Percentiles rank a stretch among this genome's conserved stretches.
Conservation (phyloP, 768 basidiomycete genomes). For the Boletus rubescentipes region DNA sequence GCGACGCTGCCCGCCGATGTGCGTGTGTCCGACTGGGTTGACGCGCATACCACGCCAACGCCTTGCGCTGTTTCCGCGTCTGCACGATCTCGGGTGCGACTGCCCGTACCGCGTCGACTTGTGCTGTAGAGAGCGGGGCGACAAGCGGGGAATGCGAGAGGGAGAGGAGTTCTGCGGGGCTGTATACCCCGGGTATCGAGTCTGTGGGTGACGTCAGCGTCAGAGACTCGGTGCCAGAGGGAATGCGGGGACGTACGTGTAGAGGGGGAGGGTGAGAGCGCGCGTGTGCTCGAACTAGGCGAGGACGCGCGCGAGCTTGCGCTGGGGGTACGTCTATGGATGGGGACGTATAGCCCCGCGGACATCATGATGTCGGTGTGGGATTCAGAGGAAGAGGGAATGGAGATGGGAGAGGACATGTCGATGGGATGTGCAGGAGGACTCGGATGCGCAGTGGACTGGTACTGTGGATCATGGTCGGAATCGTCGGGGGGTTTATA, state of each 20-base stretch:
- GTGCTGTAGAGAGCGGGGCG: constrained; percentile 1
- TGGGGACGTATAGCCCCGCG: constrained; percentile 37
- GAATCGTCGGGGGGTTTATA: background rate
- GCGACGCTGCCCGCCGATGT: background rate
- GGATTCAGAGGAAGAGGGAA: constrained; percentile 3
- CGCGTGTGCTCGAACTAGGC: constrained; percentile 11
- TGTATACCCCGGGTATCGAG: constrained; percentile 20
- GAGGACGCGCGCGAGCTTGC: constrained; percentile 6
- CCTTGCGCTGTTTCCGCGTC: constrained; percentile 27
- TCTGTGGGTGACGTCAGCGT: background rate
- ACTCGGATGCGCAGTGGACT: too few relatives aligned
- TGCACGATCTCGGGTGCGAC: constrained; percentile 29
- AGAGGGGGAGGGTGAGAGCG: background rate
- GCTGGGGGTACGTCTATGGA: constrained; percentile 36
- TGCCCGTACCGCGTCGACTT: constrained; percentile 11
- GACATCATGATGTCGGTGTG: background rate
- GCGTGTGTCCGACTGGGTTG: background rate
- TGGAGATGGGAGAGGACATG: constrained; percentile 28
- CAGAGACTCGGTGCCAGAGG: background rate
- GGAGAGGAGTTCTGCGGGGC: constrained; percentile 24
- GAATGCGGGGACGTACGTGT: background rate
- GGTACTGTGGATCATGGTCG: background rate
- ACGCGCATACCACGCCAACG: constrained; percentile 21
- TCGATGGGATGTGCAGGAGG: too few relatives aligned
- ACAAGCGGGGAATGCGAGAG: constrained; percentile 26